Conservation (phyloP, 805 yeast species). For the Hanseniaspora occidentalis region DNA sequence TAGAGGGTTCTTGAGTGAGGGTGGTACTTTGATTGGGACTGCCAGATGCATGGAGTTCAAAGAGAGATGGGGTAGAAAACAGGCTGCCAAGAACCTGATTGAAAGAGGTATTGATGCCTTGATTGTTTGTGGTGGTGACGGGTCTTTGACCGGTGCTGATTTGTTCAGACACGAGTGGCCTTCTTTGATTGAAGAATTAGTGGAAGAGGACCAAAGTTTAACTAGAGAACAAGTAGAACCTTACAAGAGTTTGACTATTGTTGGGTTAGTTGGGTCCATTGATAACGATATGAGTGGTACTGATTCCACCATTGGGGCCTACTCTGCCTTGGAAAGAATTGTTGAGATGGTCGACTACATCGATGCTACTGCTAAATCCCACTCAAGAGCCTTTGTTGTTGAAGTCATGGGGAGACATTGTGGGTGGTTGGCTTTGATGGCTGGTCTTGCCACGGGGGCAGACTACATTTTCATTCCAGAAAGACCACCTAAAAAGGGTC, state of each 20-base stretch:
- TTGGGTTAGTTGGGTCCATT: conserved; percentile 92
- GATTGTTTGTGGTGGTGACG: conserved; percentile 97
- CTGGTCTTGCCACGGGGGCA: conserved; percentile 71
- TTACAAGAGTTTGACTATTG: conserved; percentile 66
- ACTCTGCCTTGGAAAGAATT: conserved; percentile 83
- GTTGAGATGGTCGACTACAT: conserved; percentile 82
- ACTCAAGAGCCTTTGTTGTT: conserved; percentile 70
- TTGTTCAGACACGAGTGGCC: conserved; percentile 94
- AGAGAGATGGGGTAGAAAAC: conserved; percentile 73
- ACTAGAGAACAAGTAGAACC: conserved; percentile 46
- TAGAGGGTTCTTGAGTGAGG: conserved; percentile 81
- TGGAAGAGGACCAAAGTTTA: conserved; percentile 39
- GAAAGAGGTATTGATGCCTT: conserved; percentile 85
- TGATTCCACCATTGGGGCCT: conserved; percentile 94
- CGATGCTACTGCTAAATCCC: conserved; percentile 75
- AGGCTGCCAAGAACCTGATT: conserved; percentile 76
- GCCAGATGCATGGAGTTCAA: conserved; percentile 83
- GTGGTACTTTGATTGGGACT: conserved; percentile 95
- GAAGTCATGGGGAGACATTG: conserved; percentile 89
- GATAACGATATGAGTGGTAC: conserved; percentile 98
- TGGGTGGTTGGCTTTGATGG: conserved; percentile 78
- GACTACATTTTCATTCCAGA: conserved; percentile 76
- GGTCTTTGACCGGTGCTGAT: conserved; percentile 96
- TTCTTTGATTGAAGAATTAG: conserved; percentile 61
- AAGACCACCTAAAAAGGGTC: conserved; percentile 48